phyloP scores from a whole-genome alignment of 2,329 filamentous ascomycete genomes.

The Eutypella sp. region DNA sequence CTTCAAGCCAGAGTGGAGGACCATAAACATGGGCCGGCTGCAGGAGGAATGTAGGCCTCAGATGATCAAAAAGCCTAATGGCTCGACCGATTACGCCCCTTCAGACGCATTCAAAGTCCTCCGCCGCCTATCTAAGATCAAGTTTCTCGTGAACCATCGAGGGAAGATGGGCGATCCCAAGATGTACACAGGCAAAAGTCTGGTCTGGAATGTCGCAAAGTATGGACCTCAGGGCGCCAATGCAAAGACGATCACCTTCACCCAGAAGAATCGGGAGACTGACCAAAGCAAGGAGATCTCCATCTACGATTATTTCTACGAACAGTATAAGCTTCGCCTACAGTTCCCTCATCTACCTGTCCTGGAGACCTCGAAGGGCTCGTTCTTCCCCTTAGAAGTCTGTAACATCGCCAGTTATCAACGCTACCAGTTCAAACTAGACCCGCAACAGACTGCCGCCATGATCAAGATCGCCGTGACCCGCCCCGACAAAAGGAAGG shows the following conservation, averaged over 20 bases:
- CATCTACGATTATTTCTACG: constrained; percentile 51
- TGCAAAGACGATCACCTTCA: constrained; percentile 52
- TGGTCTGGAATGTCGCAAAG: constrained; percentile 40
- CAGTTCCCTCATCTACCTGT: constrained; percentile 47
- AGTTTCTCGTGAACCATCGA: constrained; percentile 52
- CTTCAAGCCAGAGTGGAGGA: constrained; percentile 24
- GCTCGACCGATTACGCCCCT: constrained; percentile 22
- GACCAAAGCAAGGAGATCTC: constrained; percentile 32
- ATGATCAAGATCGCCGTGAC: constrained; percentile 97
- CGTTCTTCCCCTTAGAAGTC: constrained; percentile 58
- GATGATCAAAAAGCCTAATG: constrained; percentile 11
- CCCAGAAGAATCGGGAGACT: constrained; percentile 41
- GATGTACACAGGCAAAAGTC: constrained; percentile 46
- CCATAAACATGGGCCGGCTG: constrained; percentile 20
- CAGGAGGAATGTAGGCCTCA: constrained; percentile 31
- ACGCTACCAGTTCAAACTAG: constrained; percentile 59
- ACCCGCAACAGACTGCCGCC: constrained; percentile 59
- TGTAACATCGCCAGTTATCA: constrained; percentile 50
- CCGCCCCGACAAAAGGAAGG: constrained; percentile 62
- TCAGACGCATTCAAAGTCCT: constrained; percentile 52
- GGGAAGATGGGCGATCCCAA: constrained; percentile 41
- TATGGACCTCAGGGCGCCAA: constrained; percentile 42
- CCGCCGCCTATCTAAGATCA: constrained; percentile 48
- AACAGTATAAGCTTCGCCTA: constrained; percentile 50
- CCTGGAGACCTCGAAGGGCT: constrained; percentile 50